Evolutionary conservation across 2,329 filamentous ascomycete species (phyloP).

Genomic region (Aaosphaeria pasadenensis): DNA sequence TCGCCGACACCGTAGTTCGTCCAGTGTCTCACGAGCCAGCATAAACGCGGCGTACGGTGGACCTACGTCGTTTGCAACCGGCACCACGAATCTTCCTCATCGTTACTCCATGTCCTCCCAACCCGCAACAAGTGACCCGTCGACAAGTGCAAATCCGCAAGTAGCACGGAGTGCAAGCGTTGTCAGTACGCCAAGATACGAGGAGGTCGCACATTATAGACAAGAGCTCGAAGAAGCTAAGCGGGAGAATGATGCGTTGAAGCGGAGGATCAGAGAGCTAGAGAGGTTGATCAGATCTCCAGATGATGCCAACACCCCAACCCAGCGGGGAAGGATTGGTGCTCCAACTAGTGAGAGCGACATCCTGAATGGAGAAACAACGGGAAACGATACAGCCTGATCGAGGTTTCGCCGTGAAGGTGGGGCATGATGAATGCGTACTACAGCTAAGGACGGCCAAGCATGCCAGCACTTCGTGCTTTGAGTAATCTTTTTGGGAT

Average conservation of each 20-base stretch:
- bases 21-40: constrained; percentile 46
- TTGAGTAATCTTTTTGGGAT: too few species aligned
- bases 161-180: constrained; percentile 27
- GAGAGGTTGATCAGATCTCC: constrained; percentile 38
- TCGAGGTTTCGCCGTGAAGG: too few species aligned
- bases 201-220: constrained; percentile 44
- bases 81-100: constrained; percentile 22
- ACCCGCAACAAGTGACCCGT: constrained; percentile 19
- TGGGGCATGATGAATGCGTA: background rate
- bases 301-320: constrained; percentile 10
- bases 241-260: constrained; percentile 47
- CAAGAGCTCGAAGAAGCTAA: constrained; percentile 50
- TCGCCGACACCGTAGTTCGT: constrained; percentile 56
- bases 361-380: constrained; percentile 3
- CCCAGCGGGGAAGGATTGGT: constrained; percentile 29
- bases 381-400: background rate
- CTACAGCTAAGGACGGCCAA: constrained; percentile 1
- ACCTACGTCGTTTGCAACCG: constrained; percentile 5
- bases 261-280: constrained; percentile 46
- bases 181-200: constrained; percentile 38
- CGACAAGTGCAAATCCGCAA: constrained; percentile 11
- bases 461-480: background rate
- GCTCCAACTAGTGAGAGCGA: constrained; percentile 12
- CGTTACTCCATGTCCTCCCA: constrained; percentile 33
- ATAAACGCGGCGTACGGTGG: constrained; percentile 8